These are phyloP conservation scores for Phoenix dactylifera DNA, from an alignment of 176 grass and related monocot species.

Conservation along the genomic window DNA sequence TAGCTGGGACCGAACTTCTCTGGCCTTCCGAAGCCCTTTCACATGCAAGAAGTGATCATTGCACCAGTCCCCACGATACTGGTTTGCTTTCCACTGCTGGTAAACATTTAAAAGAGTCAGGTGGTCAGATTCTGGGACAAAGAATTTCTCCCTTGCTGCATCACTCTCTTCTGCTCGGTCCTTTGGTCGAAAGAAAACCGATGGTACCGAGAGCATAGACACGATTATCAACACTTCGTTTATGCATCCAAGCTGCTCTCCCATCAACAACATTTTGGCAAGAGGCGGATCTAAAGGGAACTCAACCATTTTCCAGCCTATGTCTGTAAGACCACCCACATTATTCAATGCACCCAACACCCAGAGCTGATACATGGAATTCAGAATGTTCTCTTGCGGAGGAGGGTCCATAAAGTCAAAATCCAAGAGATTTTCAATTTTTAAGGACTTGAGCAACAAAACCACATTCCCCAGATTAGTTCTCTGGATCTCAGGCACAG, in stretches of 20 bases:
- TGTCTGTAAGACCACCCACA: constrained; percentile 75
- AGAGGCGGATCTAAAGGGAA: constrained; percentile 91
- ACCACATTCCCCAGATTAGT: constrained; percentile 97
- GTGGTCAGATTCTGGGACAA: constrained; percentile 96
- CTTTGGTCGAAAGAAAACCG: constrained; percentile 97
- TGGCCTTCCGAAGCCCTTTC: constrained; percentile 85
- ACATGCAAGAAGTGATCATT: constrained; percentile 96
- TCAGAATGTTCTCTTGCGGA: constrained; percentile 94
- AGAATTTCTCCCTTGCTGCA: constrained; percentile 95
- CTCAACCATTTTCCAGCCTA: constrained; percentile 99
- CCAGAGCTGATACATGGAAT: constrained; percentile 99
- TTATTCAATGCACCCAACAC: constrained; percentile 93
- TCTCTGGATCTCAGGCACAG: constrained; percentile 92
- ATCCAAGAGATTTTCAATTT: constrained; percentile 87
- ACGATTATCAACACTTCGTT: constrained; percentile 94
- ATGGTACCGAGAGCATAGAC: constrained; percentile 98
- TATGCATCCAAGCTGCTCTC: constrained; percentile 66
- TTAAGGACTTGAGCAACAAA: constrained; percentile 84
- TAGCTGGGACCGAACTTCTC: constrained; percentile 86
- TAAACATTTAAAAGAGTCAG: constrained; percentile 90
- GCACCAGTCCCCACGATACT: constrained; percentile 95
- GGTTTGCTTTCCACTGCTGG: constrained; percentile 88
- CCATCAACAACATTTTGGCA: constrained; percentile 98
- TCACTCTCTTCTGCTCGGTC: constrained; percentile 93
- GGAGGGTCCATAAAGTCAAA: constrained; percentile 99